Evolutionary conservation across 495 filamentous ascomycete species (phyloP).

Genomic region (Neurospora discreta): DNA sequence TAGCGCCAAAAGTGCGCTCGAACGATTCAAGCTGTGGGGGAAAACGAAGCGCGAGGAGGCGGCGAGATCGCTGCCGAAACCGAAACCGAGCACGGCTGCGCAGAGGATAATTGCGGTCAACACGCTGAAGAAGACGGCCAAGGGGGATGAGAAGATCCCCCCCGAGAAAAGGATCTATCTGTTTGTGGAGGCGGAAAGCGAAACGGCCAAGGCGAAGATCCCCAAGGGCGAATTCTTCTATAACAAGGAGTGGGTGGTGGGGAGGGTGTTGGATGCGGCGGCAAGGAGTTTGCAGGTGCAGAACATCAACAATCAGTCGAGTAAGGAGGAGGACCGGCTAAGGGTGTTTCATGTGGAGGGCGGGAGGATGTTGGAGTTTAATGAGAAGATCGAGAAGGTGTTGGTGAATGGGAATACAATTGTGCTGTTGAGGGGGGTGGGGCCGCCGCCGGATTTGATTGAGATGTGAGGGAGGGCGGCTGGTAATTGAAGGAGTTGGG

Average conservation of each 20-base stretch:
- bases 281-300: conserved; percentile 69
- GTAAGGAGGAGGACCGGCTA: conserved; percentile 64
- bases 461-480: conserved; percentile 17
- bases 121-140: conserved; percentile 70
- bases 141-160: conserved; percentile 74
- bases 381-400: conserved; percentile 63
- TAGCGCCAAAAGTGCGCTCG: conserved; percentile 56
- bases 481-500: not conserved
- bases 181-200: conserved; percentile 74
- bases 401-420: conserved; percentile 74
- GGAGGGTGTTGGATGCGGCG: conserved; percentile 76
- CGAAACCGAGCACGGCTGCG: conserved; percentile 48
- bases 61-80: conserved; percentile 39
- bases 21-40: conserved; percentile 48
- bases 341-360: conserved; percentile 87
- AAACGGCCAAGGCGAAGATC: conserved; percentile 61
- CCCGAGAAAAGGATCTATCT: conserved; percentile 74
- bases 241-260: conserved; percentile 75
- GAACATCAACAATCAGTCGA: conserved; percentile 79
- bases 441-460: conserved; percentile 40
- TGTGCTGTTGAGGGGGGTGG: conserved; percentile 78
- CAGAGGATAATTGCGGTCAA: conserved; percentile 55
- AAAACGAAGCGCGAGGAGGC: conserved; percentile 35
- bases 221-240: conserved; percentile 78
- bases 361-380: conserved; percentile 74